Evolutionary conservation across 2,329 filamentous ascomycete genomes (phyloP), one percentile per base, ranked within the genome.

Genomic region (Cordyceps cicadae): DNA sequence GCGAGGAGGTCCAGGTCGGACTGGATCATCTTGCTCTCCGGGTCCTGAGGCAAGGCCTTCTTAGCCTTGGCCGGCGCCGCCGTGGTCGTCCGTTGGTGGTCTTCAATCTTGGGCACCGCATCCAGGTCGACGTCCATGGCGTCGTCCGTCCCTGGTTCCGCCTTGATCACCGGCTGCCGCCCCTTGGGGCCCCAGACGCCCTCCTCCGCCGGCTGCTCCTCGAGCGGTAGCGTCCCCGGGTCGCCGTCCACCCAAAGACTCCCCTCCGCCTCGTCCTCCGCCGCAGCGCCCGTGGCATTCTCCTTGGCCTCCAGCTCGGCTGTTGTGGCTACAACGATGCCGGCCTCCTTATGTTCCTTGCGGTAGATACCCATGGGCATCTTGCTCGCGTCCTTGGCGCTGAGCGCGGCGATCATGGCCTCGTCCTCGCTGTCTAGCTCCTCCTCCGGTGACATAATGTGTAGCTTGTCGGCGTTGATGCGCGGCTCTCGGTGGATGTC

Each of bases 311-410:
- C 79, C 14, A 84, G 74, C 64, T 85, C 82, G 43, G 80, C 81
- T n/a, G 80, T 79, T 0, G 81, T 83, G 12, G 81, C 79, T 53
- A 84, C 79, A 57, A 79, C 74, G 34, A 82, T 70, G n/a, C 77
- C 79, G 26, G 78, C 73, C 17, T 83, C 79, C 67, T 82, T 79
- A 65, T 82, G 79, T 64, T 82, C 78, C 62, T 75, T 74, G 63
- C 82, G 77, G 64, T 78, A 76, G 64, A 85, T 83, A 54, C 81
- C 81, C 73, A 85, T 80, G 17, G 82, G 82, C 64, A 84, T 73
- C 21, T 77, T 68, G 55, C 66, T 73, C 62, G 66, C 67, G 53
- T 68, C 54, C 21, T 66, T 69, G 32, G 66, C 65, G 62, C 68
- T 69, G 8, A 75, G 70, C 2, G 71, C 72, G 12, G 66, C 69